Evolutionary conservation across 2,329 filamentous ascomycete genomes (phyloP).

Genomic region (Chaetomiaceae sp.): DNA sequence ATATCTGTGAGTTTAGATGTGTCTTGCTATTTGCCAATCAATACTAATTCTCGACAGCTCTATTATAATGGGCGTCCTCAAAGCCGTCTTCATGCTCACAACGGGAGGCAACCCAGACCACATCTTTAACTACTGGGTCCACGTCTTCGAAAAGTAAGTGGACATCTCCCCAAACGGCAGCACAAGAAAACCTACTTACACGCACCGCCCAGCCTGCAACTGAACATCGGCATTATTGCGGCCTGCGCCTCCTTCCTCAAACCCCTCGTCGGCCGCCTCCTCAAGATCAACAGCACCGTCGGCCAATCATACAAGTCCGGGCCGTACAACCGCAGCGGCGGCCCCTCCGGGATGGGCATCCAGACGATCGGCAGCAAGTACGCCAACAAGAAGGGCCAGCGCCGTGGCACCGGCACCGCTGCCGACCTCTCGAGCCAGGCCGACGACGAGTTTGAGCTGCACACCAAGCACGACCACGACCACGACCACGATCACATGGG

Average conservation of each 20-base stretch:
- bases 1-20: conserved; percentile 2
- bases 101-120: conserved; percentile 6
- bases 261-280: conserved; percentile 12
- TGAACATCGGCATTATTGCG: conserved; percentile 13
- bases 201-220: conserved; percentile 3
- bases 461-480: not conserved
- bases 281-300: conserved; percentile 5
- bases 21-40: not conserved
- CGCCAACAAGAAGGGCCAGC: not conserved
- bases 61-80: conserved; percentile 11
- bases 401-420: too few species aligned
- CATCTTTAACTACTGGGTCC: conserved; percentile 12
- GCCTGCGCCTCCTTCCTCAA: conserved; percentile 14
- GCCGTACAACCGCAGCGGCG: not conserved
- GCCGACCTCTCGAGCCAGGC: not conserved
- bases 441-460: conserved; percentile 9
- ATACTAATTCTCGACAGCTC: not conserved
- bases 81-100: conserved; percentile 12
- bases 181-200: not conserved
- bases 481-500: too few species aligned
- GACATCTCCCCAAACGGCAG: too few species aligned
- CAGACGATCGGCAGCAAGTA: conserved; percentile 11
- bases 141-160: conserved; percentile 12
- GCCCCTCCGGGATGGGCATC: not conserved
- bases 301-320: conserved; percentile 6